These are phyloP conservation scores for Abortiporus biennis DNA, from an alignment of 1,284 basidiomycete genomes.

Conservation along the genomic window DNA sequence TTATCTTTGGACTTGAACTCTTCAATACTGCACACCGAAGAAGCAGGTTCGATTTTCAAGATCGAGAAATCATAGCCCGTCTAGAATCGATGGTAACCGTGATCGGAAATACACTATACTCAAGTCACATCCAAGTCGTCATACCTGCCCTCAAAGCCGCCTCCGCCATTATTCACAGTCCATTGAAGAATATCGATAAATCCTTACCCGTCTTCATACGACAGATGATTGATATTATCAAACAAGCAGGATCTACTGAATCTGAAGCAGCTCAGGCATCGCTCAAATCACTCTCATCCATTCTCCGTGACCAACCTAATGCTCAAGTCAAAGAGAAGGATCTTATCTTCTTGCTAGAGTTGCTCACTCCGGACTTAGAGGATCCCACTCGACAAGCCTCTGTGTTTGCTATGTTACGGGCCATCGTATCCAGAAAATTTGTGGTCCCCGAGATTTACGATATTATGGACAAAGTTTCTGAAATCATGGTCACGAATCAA, in stretches of 20 bases:
- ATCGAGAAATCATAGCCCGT: constrained; percentile 66
- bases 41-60: constrained; percentile 81
- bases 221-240: constrained; percentile 85
- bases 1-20: constrained; percentile 89
- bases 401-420: constrained; percentile 88
- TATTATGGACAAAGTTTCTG: constrained; percentile 92
- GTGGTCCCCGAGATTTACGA: constrained; percentile 98
- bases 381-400: constrained; percentile 85
- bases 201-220: constrained; percentile 82
- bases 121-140: constrained; percentile 77
- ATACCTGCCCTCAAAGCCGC: constrained; percentile 77
- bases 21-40: constrained; percentile 86
- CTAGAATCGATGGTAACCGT: constrained; percentile 84
- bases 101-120: constrained; percentile 92
- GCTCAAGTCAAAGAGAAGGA: constrained; percentile 88
- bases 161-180: constrained; percentile 80
- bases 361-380: constrained; percentile 90
- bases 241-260: constrained; percentile 82
- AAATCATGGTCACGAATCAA: constrained; percentile 93
- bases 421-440: constrained; percentile 87
- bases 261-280: constrained; percentile 88
- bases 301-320: constrained; percentile 80
- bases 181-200: constrained; percentile 72
- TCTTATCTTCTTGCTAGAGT: constrained; percentile 79
- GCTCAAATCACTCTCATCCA: constrained; percentile 80